Evolutionary conservation across 2,329 filamentous ascomycete species (phyloP).

Genomic region (Aspergillus sp.): DNA sequence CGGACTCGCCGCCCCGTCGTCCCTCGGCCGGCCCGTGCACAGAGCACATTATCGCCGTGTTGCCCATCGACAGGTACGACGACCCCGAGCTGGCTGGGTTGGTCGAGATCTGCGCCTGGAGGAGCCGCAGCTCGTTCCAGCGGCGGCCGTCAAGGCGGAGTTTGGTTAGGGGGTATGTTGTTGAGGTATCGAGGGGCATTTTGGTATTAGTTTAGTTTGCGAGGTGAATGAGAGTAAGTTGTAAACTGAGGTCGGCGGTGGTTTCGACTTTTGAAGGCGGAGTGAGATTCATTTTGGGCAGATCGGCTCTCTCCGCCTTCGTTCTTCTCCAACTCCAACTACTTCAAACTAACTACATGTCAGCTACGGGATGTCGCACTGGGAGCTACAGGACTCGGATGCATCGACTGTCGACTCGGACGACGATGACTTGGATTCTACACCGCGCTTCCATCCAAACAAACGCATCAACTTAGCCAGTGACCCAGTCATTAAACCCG

Average conservation of each 20-base stretch:
- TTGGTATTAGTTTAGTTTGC: slow-evolving; percentile 9
- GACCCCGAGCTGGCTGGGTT: slow-evolving; percentile 89
- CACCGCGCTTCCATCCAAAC: slow-evolving; percentile 14
- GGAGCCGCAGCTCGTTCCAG: slow-evolving; percentile 91
- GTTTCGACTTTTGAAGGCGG: slow-evolving; percentile 2
- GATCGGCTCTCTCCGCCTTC: slow-evolving; percentile 10
- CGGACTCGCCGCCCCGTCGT: slow-evolving; percentile 40
- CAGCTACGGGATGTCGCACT: slow-evolving; percentile 6
- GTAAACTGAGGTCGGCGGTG: not conserved
- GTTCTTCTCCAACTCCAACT: slow-evolving; percentile 1
- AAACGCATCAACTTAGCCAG: not conserved
- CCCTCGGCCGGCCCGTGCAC: slow-evolving; percentile 76
- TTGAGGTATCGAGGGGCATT: slow-evolving; percentile 93
- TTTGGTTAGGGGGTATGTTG: slow-evolving; percentile 78
- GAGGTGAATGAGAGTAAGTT: not conserved
- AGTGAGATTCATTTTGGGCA: too few species aligned
- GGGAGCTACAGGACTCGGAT: slow-evolving; percentile 18
- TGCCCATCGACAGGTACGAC: slow-evolving; percentile 90
- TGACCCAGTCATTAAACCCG: not conserved
- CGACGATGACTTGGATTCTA: slow-evolving; percentile 38
- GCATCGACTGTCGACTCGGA: slow-evolving; percentile 21
- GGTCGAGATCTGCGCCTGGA: slow-evolving; percentile 82
- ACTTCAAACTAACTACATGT: too few species aligned
- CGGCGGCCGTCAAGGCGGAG: slow-evolving; percentile 74
- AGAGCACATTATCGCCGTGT: slow-evolving; percentile 93